Evolutionary conservation across 768 basidiomycete genomes (phyloP).

Genomic region (Phylloporus sp.): DNA sequence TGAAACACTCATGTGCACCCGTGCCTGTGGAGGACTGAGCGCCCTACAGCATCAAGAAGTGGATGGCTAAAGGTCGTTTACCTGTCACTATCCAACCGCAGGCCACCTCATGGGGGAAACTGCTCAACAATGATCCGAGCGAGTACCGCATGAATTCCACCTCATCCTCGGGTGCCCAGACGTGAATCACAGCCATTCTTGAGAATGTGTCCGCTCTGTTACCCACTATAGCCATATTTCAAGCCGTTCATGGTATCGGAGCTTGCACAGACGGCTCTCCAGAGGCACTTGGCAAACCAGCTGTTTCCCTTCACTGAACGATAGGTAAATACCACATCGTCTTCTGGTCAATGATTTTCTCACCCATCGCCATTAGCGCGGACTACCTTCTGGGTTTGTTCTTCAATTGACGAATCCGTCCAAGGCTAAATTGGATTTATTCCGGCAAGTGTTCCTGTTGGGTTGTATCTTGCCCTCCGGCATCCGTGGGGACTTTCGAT

Average conservation of each 20-base stretch:
- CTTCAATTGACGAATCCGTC: not conserved
- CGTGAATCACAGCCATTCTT: constrained; percentile 35
- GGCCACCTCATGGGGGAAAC: constrained; percentile 43
- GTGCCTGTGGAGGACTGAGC: not conserved
- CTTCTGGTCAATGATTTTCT: constrained; percentile 1
- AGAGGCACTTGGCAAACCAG: constrained; percentile 17
- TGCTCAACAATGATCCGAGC: constrained; percentile 58
- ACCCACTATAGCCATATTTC: constrained; percentile 37
- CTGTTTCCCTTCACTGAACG: constrained; percentile 20
- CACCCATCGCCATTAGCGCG: constrained; percentile 6
- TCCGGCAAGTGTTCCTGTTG: constrained; percentile 32
- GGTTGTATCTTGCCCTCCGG: constrained; percentile 19
- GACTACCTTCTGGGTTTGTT: constrained; percentile 32
- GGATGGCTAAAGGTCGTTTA: constrained; percentile 15
- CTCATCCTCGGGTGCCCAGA: no score
- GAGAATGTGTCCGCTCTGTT: constrained; percentile 47
- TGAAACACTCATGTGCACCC: not conserved
- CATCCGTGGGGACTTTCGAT: constrained; percentile 21
- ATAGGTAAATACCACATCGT: constrained; percentile 15
- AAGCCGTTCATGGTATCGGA: constrained; percentile 20
- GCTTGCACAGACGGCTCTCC: constrained; percentile 18
- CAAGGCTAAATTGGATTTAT: not conserved
- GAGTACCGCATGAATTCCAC: constrained; percentile 5
- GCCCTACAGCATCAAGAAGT: constrained; percentile 18
- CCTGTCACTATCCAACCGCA: not conserved